A percentile compares a stretch with the other conserved stretches of the same genome.
Conservation (phyloP, 2,329 filamentous ascomycete species). For the Lecanicillium sp. region DNA sequence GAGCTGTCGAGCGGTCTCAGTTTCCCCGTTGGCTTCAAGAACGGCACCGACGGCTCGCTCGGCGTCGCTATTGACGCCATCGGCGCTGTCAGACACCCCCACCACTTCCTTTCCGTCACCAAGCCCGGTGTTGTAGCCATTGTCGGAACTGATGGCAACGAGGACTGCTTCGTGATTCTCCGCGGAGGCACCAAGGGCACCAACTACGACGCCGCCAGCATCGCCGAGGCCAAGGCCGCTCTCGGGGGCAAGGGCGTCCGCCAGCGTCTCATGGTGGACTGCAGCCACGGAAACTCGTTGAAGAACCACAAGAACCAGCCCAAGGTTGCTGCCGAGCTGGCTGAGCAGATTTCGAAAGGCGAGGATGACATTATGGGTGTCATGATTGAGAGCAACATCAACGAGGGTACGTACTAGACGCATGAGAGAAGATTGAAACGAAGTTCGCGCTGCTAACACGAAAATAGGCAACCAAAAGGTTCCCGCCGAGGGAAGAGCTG, state of each 20-base stretch:
- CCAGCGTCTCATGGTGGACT: constrained; percentile 90
- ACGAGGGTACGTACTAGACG: constrained; percentile 59
- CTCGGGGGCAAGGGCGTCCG: constrained; percentile 66
- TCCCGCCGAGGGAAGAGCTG: constrained; percentile 73
- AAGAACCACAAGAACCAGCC: constrained; percentile 98
- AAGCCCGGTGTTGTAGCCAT: constrained; percentile 95
- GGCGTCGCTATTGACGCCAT: constrained; percentile 92
- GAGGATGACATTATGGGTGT: constrained; percentile 90
- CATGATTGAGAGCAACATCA: constrained; percentile 98
- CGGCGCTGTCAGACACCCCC: constrained; percentile 81
- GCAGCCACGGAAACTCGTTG: constrained; percentile 90
- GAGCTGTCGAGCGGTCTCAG: constrained; percentile 89
- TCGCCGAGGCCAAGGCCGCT: constrained; percentile 73
- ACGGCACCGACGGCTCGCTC: constrained; percentile 88
- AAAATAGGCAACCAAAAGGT: constrained; percentile 76
- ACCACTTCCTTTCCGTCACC: constrained; percentile 95
- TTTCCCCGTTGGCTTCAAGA: constrained; percentile 99
- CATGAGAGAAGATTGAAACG: neutral
- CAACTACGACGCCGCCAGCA: constrained; percentile 84
- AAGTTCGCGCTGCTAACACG: constrained; percentile 16
- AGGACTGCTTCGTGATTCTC: constrained; percentile 95
- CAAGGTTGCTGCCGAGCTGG: constrained; percentile 76
- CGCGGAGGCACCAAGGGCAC: constrained; percentile 88
- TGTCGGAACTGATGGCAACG: constrained; percentile 88
- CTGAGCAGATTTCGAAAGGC: constrained; percentile 76